Base-by-base conservation (phyloP, 169 alveolate species). In the Perkinsus olseni region DNA sequence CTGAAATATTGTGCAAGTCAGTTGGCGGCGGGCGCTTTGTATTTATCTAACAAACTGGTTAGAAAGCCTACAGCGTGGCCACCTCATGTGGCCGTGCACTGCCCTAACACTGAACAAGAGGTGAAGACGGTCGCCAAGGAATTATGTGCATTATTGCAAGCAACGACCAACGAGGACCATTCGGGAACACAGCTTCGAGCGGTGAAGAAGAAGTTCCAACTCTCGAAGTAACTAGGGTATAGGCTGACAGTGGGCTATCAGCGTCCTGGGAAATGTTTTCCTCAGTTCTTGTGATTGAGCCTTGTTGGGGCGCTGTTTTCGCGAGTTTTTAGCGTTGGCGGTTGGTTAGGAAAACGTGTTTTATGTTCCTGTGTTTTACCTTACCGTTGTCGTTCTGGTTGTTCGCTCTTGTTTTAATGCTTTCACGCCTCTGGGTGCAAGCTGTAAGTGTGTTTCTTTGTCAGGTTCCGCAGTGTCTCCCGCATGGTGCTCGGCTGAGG, bases 71-170 rank as follows among this genome's bases (percentile, higher is more conserved):
- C 82, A 28, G 82, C 82, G 31, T 62, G 82, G 82, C 82, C 82
- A 62, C 82, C 82, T 13, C 82, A 62, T 62, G 82, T 62, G 82
- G 82, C 82, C 82, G 82, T 62, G 82, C 82, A 62, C 82, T 62
- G 82, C 82, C 82, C 82, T 3, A 62, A 37, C 74, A 21, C 40
- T 38, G 93, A 91, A 74, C 93, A 91, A n/a, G 93, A 91, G 38
- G 93, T 91, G 74, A 91, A 91, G n/a, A 39, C 93, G 4, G 38
- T 91, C 4, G 93, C 93, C n/a, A 91, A 91, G 93, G 93, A 91
- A 62, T 28, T 62, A 28, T 62, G 82, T 28, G 82, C 82, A 62
- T 28, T 62, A 62, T 24, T 62, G 82, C 82, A 62, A 62, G 82
- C 82, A 21, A 62, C 82, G 0, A 62, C 82, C 82, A 62, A 62